Percentiles rank a stretch among this genome's conserved stretches.
Conservation (phyloP, 306 rosid species). For the apple (Malus domestica) region DNA sequence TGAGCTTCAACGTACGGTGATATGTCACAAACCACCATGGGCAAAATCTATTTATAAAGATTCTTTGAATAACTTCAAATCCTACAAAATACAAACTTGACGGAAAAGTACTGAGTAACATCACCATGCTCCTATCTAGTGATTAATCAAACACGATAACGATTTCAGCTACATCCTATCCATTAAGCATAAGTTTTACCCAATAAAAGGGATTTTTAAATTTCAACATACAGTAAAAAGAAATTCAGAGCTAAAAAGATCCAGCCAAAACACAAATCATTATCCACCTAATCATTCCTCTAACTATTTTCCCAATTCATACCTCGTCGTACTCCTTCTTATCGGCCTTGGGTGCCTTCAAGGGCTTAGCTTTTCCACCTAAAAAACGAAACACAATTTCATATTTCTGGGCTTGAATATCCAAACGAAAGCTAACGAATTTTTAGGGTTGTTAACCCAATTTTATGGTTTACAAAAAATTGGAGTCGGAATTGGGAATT, state of each 20-base stretch:
- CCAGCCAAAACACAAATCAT: neutral
- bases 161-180: too few species aligned
- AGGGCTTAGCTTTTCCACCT: slow-evolving; percentile 98
- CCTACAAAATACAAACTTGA: too few species aligned
- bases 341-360: slow-evolving; percentile 86
- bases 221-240: neutral
- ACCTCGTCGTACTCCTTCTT: slow-evolving; percentile 89
- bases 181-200: too few species aligned
- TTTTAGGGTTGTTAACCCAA: neutral
- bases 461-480: neutral
- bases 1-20: neutral
- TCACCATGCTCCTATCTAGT: too few species aligned
- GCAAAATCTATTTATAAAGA: neutral
- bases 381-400: neutral
- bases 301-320: neutral
- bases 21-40: neutral
- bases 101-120: too few species aligned
- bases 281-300: neutral
- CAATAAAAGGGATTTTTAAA: too few species aligned
- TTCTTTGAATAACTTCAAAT: neutral
- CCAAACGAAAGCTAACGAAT: slow-evolving; percentile 4
- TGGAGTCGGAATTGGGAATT: neutral
- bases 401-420: neutral
- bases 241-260: neutral
- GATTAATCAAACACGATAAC: too few species aligned